These are phyloP conservation scores for Hemisphaericaspora subhashii DNA, from an alignment of 1,139 yeast species.

Conservation along the genomic window DNA sequence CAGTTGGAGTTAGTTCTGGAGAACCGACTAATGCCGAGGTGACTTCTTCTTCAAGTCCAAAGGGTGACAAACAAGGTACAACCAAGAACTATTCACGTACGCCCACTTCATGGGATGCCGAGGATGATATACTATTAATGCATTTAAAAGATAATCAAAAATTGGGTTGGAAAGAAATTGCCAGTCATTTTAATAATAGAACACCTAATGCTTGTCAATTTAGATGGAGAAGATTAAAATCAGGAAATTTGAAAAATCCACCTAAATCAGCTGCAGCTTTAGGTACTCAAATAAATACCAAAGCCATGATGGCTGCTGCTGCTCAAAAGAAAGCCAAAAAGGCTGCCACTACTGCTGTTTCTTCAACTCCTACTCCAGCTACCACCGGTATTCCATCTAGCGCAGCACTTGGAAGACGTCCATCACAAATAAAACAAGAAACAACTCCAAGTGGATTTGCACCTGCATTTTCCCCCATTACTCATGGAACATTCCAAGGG, in stretches of 20 bases:
- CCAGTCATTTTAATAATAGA: conserved; percentile 63
- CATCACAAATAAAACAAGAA: conserved; percentile 5
- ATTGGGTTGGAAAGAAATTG: conserved; percentile 77
- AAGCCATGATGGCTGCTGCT: conserved; percentile 11
- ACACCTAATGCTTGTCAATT: conserved; percentile 81
- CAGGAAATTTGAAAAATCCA: conserved; percentile 60
- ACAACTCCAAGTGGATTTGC: conserved; percentile 25
- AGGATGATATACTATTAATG: conserved; percentile 65
- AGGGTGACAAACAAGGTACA: background rate
- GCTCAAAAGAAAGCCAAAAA: conserved; percentile 17
- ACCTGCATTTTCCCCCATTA: conserved; percentile 37
- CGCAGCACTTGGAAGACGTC: conserved; percentile 2
- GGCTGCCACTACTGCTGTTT: conserved; percentile 21
- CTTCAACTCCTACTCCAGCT: conserved; percentile 14
- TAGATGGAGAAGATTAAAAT: conserved; percentile 71
- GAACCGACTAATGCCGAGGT: background rate
- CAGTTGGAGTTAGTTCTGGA: conserved; percentile 1
- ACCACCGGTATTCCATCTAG: conserved; percentile 1
- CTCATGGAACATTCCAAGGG: conserved; percentile 42
- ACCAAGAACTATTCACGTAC: conserved; percentile 37
- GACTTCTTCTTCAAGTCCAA: background rate
- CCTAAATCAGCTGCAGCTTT: conserved; percentile 43
- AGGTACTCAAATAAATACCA: conserved; percentile 16
- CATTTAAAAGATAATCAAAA: conserved; percentile 71
- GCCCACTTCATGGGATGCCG: conserved; percentile 77